Evolutionary conservation across 2,329 filamentous ascomycete species (phyloP).

Genomic region (Microsporum ferrugineum): DNA sequence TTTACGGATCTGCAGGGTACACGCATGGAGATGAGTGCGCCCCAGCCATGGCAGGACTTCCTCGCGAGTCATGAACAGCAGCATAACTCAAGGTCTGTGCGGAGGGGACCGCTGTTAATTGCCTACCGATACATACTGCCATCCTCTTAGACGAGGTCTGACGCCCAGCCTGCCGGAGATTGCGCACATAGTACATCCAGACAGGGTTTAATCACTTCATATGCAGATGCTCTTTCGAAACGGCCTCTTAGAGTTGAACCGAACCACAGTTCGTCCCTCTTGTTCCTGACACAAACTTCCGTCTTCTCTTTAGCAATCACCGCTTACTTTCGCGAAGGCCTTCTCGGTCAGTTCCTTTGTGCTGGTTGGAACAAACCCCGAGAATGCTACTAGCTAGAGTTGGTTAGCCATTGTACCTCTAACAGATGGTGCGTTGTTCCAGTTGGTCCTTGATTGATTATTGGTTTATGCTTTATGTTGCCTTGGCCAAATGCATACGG

Average conservation of each 20-base stretch:
- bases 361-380: neutral
- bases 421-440: neutral
- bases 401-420: neutral
- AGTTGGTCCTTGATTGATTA: neutral
- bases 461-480: neutral
- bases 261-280: neutral
- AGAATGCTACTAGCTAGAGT: neutral
- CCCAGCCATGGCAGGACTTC: neutral
- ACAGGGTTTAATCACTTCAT: neutral
- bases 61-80: neutral
- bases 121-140: neutral
- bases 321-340: neutral
- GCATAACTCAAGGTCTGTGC: neutral
- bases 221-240: neutral
- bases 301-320: neutral
- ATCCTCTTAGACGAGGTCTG: neutral
- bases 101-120: neutral
- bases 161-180: neutral
- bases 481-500: neutral
- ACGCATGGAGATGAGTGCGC: neutral
- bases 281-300: neutral
- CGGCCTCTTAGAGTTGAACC: neutral
- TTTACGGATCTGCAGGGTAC: neutral
- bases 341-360: neutral
- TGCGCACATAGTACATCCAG: neutral